Conservation (phyloP, 176 grass and related monocot genomes). For the Thinopyrum elongatum region DNA sequence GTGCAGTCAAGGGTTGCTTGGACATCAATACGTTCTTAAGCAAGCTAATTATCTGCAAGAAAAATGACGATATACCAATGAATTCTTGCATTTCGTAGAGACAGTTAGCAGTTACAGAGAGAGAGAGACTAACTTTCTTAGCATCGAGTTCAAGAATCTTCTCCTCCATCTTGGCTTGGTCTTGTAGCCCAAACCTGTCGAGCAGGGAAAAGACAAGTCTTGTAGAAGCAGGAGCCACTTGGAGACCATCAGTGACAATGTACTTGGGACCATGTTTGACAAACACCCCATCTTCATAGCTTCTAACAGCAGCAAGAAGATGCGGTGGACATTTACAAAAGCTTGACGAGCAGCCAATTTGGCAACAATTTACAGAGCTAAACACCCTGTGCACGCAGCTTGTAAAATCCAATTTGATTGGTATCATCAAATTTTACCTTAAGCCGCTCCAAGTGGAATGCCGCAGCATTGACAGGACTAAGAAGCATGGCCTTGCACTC, state of each 20-base stretch:
- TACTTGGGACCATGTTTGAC: neutral
- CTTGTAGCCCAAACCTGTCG: neutral
- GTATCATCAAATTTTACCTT: neutral
- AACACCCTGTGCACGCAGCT: neutral
- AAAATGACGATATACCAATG: neutral
- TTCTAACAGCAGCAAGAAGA: neutral
- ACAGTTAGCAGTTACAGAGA: too few species aligned
- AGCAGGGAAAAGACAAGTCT: neutral
- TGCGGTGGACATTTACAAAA: neutral
- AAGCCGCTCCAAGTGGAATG: neutral
- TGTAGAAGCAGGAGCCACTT: neutral
- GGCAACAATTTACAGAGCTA: neutral
- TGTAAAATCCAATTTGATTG: neutral
- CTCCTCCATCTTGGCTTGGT: neutral
- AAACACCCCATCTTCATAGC: neutral
- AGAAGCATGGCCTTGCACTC: conserved; percentile 43
- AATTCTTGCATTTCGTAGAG: too few species aligned
- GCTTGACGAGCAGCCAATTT: neutral
- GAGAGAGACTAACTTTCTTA: neutral
- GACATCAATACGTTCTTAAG: neutral
- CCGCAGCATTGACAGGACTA: neutral
- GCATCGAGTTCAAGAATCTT: neutral
- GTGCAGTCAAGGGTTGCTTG: neutral
- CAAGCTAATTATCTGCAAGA: neutral
- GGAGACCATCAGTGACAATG: neutral